These are phyloP conservation scores for Hericium erinaceus DNA, from an alignment of 768 basidiomycete species.

Conservation along the genomic window DNA sequence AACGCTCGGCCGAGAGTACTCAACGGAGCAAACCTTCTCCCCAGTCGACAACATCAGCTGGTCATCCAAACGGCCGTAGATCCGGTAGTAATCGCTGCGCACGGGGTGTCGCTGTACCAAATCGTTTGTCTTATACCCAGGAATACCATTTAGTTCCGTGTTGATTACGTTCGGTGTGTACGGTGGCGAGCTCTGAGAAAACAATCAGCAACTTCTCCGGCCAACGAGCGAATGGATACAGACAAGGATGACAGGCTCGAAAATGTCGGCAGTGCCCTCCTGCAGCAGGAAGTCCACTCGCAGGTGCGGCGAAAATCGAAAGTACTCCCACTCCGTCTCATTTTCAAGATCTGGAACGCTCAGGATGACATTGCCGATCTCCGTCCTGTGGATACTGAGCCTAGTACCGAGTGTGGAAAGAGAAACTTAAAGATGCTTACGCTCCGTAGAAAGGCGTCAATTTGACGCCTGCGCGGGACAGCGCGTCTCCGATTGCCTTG, in stretches of 20 bases:
- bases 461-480: neutral
- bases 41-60: constrained; percentile 22
- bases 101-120: neutral
- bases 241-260: constrained; percentile 2
- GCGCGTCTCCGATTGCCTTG: neutral
- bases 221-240: neutral
- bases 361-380: constrained; percentile 10
- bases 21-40: neutral
- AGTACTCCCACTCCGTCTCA: constrained; percentile 15
- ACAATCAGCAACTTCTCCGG: neutral
- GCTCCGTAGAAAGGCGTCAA: neutral
- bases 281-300: constrained; percentile 9
- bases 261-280: constrained; percentile 10
- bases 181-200: neutral
- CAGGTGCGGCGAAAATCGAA: constrained; percentile 12
- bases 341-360: constrained; percentile 1
- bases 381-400: constrained; percentile 4
- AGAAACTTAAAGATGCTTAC: too few species aligned
- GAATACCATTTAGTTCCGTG: neutral
- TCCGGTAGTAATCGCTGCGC: constrained; percentile 23
- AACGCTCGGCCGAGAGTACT: neutral
- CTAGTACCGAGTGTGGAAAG: neutral
- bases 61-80: constrained; percentile 19
- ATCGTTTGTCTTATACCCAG: neutral
- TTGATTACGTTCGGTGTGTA: neutral